Base-by-base conservation (phyloP, 1,139 yeast species). In the Taphrina confusa region DNA sequence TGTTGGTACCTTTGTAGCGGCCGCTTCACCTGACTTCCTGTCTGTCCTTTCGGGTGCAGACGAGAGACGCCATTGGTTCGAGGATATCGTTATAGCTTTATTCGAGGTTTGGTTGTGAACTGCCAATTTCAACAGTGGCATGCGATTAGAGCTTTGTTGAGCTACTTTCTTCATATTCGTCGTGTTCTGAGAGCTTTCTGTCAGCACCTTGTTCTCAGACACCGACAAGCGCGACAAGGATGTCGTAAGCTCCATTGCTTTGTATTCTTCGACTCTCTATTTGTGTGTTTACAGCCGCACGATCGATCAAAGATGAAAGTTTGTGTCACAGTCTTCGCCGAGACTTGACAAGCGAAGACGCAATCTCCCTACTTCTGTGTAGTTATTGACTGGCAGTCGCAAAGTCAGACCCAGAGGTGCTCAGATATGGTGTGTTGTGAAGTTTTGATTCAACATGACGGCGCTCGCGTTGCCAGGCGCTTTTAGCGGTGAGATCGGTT, bases 41-140 rank as follows among this genome's bases (percentile, higher is more conserved):
- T 46, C 55, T 8, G 50, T 9, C 51, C 40, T 33, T 8, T 31
- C 40, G 18, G 47, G 45, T 8, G 49, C 50, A 12, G 37, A 18
- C 25, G 57, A 31, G 23, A 42, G 47, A 22, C 51, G 42, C 45
- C 58, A 36, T 49, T 65, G 37, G n/a, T 49, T 52, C 34, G 64
- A 44, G 14, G 58, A 42, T 9, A 47, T 27, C 12, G 58, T 14
- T 5, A 40, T 27, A 9, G 42, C 50, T 20, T 46, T 56, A 25
- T 36, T 56, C 27, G 45, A 36, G 5, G 51, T 65, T 58, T 69
- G 72, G 57, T 68, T 68, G 46, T 69, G 71, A 16, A 69, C 63
- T 1, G 72, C 70, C 28, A 70, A 62, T 52, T 68, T 69, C 40
- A 69, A 65, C 36, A 70, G 63, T 9, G 72, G 72, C 49, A 68